Evolutionary conservation across 2,329 filamentous ascomycete genomes (phyloP).

Genomic region (Colletotrichum truncatum): DNA sequence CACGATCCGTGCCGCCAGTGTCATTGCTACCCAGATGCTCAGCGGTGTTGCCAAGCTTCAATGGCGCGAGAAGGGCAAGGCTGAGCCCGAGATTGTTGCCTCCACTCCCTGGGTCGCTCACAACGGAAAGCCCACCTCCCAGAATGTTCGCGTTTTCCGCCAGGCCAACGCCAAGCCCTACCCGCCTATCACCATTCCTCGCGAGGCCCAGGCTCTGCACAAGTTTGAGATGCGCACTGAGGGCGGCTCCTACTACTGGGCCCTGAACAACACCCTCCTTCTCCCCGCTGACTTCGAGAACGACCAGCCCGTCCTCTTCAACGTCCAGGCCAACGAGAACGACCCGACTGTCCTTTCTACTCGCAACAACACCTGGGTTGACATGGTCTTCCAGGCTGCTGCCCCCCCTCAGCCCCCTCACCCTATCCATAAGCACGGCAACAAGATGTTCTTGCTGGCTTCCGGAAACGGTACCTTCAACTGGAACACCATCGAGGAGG

Average conservation of each 20-base stretch:
- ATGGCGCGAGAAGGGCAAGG: conserved; percentile 36
- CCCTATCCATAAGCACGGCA: conserved; percentile 72
- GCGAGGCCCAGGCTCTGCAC: conserved; percentile 54
- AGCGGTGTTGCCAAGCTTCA: conserved; percentile 60
- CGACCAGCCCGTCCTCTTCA: conserved; percentile 55
- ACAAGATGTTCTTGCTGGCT: conserved; percentile 67
- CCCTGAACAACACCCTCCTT: conserved; percentile 56
- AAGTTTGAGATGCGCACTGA: conserved; percentile 50
- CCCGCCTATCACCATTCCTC: conserved; percentile 53
- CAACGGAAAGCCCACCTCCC: conserved; percentile 52
- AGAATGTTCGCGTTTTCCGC: conserved; percentile 53
- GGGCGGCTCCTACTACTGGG: conserved; percentile 61
- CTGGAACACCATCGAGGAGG: conserved; percentile 63
- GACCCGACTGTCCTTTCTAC: conserved; percentile 59
- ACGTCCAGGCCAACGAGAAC: conserved; percentile 42
- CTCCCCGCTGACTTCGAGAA: conserved; percentile 47
- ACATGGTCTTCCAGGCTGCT: conserved; percentile 60
- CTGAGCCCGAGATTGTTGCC: conserved; percentile 18
- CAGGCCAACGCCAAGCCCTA: conserved; percentile 54
- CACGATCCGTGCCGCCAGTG: conserved; percentile 62
- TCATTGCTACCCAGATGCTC: conserved; percentile 62
- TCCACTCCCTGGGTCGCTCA: conserved; percentile 58
- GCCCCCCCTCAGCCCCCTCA: conserved; percentile 61
- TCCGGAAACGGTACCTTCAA: conserved; percentile 58
- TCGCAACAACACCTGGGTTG: conserved; percentile 59